Base-by-base conservation (phyloP, 2,329 filamentous ascomycete genomes). In the Rhytidhysteron rufulum region DNA sequence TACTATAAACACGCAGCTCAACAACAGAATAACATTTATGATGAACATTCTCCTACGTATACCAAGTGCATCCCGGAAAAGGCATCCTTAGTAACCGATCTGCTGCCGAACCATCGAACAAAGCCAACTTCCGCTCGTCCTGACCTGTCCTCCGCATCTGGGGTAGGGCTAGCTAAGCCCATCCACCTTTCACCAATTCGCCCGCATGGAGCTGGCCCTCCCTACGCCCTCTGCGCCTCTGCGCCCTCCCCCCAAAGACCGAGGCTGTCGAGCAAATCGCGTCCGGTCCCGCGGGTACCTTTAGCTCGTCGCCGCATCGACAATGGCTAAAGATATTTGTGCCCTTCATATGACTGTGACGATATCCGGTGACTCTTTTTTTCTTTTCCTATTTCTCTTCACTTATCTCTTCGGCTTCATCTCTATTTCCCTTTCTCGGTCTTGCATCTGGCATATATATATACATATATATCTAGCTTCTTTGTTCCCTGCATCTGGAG, bases 101-200 rank as follows among this genome's bases (percentile, higher is more conserved):
- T 10, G 10, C 31, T 10, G 17, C n/a, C 31, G 11, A 17, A 33
- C 15, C n/a, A 13, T 19, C n/a, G 18, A 33, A 17, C 31, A 16
- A 33, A 19, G 3, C n/a, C 47, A 51, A 43, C 49, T 56, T 63
- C 60, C 60, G 60, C 51, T 63, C 59, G 59, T 47, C 59, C 60
- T 39, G 27, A 60, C 55, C 40, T 49, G 42, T 38, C 13, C 34
- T 5, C 5, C 47, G 44, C 50, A 57, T 61, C 55, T 57, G 57
- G 57, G 55, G 56, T 53, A 57, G 45, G 31, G 43, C 45, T 46
- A 34, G 44, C 32, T 32, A n/a, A 33, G 8, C 17, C 29, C 37
- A 43, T 32, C 37, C 36, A 40, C 40, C 40, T 43, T 47, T 34
- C 35, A 37, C 43, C 37, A 40, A n/a, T n/a, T 50, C 49, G 48